These are phyloP conservation scores for Begonia loranthoides DNA, from an alignment of 306 rosid genomes.

Conservation along the genomic window DNA sequence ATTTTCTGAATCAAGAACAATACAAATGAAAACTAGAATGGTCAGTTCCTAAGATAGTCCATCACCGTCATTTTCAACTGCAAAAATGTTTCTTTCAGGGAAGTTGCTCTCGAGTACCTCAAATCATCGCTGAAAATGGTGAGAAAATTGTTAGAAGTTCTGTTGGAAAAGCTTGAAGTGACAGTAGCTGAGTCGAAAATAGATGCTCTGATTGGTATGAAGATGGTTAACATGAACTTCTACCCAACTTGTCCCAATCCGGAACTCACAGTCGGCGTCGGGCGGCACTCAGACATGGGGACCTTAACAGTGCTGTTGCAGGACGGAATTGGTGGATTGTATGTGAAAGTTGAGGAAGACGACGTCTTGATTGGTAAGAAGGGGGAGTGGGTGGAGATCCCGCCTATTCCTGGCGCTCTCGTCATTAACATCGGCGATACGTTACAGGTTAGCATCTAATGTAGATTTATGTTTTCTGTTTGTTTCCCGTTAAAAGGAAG, in stretches of 20 bases:
- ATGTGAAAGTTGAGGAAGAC: conserved; percentile 32
- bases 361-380: conserved; percentile 1
- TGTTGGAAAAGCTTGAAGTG: conserved; percentile 31
- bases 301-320: conserved; percentile 45
- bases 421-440: conserved; percentile 49
- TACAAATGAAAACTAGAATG: no score
- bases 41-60: no score
- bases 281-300: conserved; percentile 62
- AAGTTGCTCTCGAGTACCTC: conserved; percentile 39
- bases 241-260: conserved; percentile 67
- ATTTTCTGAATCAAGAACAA: no score
- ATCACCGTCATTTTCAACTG: no score
- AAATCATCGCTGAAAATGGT: conserved; percentile 28
- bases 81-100: conserved; percentile 13
- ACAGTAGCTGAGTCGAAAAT: conserved; percentile 24
- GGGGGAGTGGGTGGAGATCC: conserved; percentile 44
- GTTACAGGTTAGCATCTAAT: conserved; percentile 14
- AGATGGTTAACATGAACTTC: conserved; percentile 47
- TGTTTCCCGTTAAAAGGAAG: no score
- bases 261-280: conserved; percentile 57
- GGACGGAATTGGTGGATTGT: conserved; percentile 59
- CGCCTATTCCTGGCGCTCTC: conserved; percentile 47
- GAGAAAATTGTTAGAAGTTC: conserved; percentile 18
- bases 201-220: conserved; percentile 20
- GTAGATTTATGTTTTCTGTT: no score